Evolutionary conservation across 768 basidiomycete species (phyloP).

Genomic region (Trametes gibbosa): DNA sequence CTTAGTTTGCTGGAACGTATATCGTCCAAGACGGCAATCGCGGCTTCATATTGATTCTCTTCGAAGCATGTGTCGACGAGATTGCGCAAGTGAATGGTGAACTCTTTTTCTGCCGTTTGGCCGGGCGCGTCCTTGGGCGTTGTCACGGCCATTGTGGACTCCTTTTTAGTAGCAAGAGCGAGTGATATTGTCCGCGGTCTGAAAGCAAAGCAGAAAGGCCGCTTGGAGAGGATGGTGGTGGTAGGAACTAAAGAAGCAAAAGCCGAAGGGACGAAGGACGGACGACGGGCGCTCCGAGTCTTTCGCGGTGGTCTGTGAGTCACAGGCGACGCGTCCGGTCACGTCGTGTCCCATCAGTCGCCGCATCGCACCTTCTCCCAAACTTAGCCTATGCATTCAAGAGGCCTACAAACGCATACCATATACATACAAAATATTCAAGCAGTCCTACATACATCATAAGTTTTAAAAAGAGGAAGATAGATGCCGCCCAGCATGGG

Average conservation of each 20-base stretch:
- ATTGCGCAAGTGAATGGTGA: slow-evolving; percentile 47
- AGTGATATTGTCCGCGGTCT: neutral
- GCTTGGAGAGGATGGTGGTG: neutral
- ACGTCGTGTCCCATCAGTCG: too few species aligned
- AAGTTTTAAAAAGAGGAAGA: too few species aligned
- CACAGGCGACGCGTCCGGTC: slow-evolving; percentile 10
- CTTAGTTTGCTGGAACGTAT: slow-evolving; percentile 55
- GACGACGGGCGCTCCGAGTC: neutral
- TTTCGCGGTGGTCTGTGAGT: neutral
- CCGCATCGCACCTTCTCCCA: neutral
- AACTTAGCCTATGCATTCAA: neutral
- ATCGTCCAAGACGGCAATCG: slow-evolving; percentile 59
- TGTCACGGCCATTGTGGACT: neutral
- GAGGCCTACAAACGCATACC: neutral
- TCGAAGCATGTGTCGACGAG: slow-evolving; percentile 74
- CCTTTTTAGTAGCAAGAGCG: neutral
- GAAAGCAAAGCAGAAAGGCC: neutral
- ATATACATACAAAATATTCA: neutral
- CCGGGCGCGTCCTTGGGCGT: neutral
- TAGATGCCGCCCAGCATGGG: too few species aligned
- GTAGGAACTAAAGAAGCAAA: neutral
- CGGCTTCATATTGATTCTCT: slow-evolving; percentile 73
- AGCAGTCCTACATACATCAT: neutral
- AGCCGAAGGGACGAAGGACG: neutral
- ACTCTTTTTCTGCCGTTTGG: slow-evolving; percentile 38